Evolutionary conservation across 495 filamentous ascomycete species (phyloP), one percentile per base, ranked within the genome.

Genomic region (Pyrenula aspistea): DNA sequence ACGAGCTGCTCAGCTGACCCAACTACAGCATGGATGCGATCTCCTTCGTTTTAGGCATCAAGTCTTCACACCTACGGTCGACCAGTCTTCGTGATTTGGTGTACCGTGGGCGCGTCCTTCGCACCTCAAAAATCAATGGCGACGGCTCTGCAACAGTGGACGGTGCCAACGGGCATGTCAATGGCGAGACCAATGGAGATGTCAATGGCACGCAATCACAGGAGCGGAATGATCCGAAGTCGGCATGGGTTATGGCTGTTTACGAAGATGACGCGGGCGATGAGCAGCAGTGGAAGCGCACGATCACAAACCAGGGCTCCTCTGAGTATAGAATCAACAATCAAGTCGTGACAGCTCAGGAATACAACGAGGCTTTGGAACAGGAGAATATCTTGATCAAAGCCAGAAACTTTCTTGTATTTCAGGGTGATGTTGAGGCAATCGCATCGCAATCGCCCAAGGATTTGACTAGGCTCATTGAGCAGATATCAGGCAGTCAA

Each of bases 301-400:
- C 83, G 55, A 97, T 99, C 65, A 96, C 93, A 15, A 88, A 79
- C 65, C 77, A 81, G 56, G 93, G 94, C 42, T 82, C 81, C 21
- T 95, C 90, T 82, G 94, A 97, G 66, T 97, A 96, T 68, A 84
- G 92, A 31, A 96, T 99, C 77, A 95, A 99, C 70, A 88, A 93
- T 61, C 83, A 84, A 31, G 77, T 86, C 49, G 94, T 97, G 24
- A 88, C 84, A 2, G 91, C 91, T 10, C 84, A 86, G 62, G 84
- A 94, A 64, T 99, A 97, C 77, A 97, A 97, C 67, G 86, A 91
- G 54, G 87, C 87, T 2, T 75, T 99, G 51, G 93, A 97, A 68
- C 78, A 83, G 42, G 91, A 99, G 67, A 96, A 95, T 61, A 99
- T 99, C 58, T 72, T 97, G 63, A 95, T 99, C 72, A 96, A 95